Conservation (phyloP, 371 early-diverging fungal species). For the Apophysomyces trapeziformis region DNA sequence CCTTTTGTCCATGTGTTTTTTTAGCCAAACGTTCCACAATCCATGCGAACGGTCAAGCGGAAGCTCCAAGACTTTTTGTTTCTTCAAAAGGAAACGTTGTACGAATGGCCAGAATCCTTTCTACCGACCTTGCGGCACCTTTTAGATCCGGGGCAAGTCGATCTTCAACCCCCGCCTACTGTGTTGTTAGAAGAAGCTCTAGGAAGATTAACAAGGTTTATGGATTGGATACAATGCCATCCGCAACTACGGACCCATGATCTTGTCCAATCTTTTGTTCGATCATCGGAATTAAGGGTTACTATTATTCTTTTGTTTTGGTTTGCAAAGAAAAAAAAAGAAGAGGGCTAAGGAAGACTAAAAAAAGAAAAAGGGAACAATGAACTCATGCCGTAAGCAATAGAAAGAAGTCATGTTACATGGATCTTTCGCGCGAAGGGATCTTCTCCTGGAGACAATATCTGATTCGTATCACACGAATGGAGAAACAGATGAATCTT, state of each 20-base stretch:
- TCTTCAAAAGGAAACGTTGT: constrained; percentile 42
- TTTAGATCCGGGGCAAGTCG: constrained; percentile 39
- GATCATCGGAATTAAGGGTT: constrained; percentile 48
- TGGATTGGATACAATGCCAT: constrained; percentile 54
- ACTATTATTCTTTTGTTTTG: not conserved
- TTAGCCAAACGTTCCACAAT: constrained; percentile 32
- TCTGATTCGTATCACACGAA: constrained; percentile 22
- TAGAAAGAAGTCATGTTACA: constrained; percentile 33
- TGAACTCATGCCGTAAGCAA: not conserved
- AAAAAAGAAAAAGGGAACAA: not conserved
- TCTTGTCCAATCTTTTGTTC: constrained; percentile 53
- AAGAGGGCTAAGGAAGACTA: constrained; percentile 2
- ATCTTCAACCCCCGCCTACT: constrained; percentile 50
- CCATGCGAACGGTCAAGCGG: constrained; percentile 43
- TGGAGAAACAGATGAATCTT: constrained; percentile 31
- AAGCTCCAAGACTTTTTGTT: constrained; percentile 53
- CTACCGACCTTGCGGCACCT: constrained; percentile 53
- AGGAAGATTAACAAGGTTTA: constrained; percentile 41
- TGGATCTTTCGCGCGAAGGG: constrained; percentile 37
- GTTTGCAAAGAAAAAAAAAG: not conserved
- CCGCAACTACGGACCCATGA: constrained; percentile 50
- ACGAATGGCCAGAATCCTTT: constrained; percentile 54
- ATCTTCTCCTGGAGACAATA: constrained; percentile 40
- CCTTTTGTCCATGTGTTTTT: constrained; percentile 3
- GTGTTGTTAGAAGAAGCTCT: constrained; percentile 36